Conservation (phyloP, 306 rosid species). For the Luffa acutangula region DNA sequence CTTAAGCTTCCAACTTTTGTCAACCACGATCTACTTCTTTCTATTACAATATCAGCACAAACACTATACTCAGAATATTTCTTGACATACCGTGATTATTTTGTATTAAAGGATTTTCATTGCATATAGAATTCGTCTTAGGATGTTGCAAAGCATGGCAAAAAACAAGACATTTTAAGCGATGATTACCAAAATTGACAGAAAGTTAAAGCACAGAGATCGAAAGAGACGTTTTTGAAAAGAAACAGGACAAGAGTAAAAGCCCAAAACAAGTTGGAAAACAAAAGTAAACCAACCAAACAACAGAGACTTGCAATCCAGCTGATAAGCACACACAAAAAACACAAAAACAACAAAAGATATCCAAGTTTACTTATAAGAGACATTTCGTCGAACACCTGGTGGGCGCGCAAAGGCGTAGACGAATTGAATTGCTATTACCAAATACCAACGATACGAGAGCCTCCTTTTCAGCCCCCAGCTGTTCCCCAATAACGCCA, state of each 20-base stretch:
- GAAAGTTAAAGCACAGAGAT: too few species aligned
- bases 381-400: background rate
- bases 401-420: constrained; percentile 1
- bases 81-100: too few species aligned
- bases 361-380: background rate
- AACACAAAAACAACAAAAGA: background rate
- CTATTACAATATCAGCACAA: too few species aligned
- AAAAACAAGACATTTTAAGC: too few species aligned
- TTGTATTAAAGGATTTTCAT: too few species aligned
- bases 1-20: too few species aligned
- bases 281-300: background rate
- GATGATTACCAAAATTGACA: too few species aligned
- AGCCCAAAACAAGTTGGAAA: background rate
- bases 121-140: too few species aligned
- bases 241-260: background rate
- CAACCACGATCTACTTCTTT: too few species aligned
- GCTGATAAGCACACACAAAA: background rate
- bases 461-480: background rate
- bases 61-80: too few species aligned
- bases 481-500: background rate
- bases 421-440: background rate
- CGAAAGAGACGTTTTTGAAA: too few species aligned
- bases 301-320: background rate
- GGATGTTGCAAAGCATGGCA: too few species aligned
- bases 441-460: background rate